Base-by-base conservation (phyloP, 2,329 filamentous ascomycete genomes). In the Aspergillus sp. region DNA sequence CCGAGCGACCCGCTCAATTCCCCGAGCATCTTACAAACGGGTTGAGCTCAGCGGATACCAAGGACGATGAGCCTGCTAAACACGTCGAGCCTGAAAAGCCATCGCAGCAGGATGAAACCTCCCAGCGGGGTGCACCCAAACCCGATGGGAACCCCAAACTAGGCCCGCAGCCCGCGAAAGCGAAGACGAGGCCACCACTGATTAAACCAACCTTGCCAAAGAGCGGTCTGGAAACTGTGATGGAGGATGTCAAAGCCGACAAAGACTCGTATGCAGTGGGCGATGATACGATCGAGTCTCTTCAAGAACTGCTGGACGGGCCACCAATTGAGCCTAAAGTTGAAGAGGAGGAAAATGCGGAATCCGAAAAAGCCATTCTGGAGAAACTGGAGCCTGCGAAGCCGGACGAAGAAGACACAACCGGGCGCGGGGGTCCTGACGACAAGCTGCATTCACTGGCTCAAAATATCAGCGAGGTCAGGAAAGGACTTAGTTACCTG, bases 211-310 rank as follows among this genome's bases (percentile, higher is more conserved):
- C 60, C 28, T 38, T 64, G 16, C 62, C 62, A 12, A 59, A 58
- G 30, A 66, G 62, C 37, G 63, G 53, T 3, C 40, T 66, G 12
- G 60, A 62, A 34, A 56, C 57, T 2, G 55, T 66, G 15, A 52
- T 66, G 24, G 56, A 63, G 32, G 54, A 63, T 34, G 51, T 51
- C 14, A 63, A 52, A 36, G 53, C 56, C 2, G 50, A 60, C 30
- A 58, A 56, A 17, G 55, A 62, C 13, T 45, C 50, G 1, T 43
- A 65, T 12, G 51, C 54, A 8, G 40, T 64, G 4, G 61, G 63
- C 8, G 63, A 67, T 35, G 60, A 61, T 38, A 68, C 64, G 2
- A 55, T 68, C 26, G 60, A 65, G 32, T 66, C 61, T 12, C 55
- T 68, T 12, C 55, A 64, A 32, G 52, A 58, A 10, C 47, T 67